phyloP scores from a whole-genome alignment of 345 rosid genomes.

The thale cress (Arabidopsis thaliana) region TAIR10.1 NC_003074.8:4014501-4015000 shows the following conservation, averaged over 20 bases:
- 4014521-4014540: constrained; percentile 71
- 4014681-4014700: background rate
- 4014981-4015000: constrained; percentile 58
- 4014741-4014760: constrained; percentile 18
- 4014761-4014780: constrained; percentile 83
- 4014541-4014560: constrained; percentile 88
- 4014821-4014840: constrained; percentile 88
- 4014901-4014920: background rate
- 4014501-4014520: constrained; percentile 75
- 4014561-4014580: constrained; percentile 98
- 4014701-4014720: constrained; percentile 16
- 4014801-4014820: constrained; percentile 82
- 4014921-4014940: constrained; percentile 10
- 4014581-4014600: constrained; percentile 76
- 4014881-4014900: constrained; percentile 15
- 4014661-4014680: constrained; percentile 10
- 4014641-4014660: background rate
- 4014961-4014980: constrained; percentile 73
- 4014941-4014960: constrained; percentile 86
- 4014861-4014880: constrained; percentile 70
- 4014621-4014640: background rate
- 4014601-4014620: background rate
- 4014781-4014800: constrained; percentile 87
- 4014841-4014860: constrained; percentile 87
- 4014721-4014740: constrained; percentile 10